phyloP scores from a whole-genome alignment of 2,329 filamentous ascomycete species.

The Rhynchosporium graminicola region DNA sequence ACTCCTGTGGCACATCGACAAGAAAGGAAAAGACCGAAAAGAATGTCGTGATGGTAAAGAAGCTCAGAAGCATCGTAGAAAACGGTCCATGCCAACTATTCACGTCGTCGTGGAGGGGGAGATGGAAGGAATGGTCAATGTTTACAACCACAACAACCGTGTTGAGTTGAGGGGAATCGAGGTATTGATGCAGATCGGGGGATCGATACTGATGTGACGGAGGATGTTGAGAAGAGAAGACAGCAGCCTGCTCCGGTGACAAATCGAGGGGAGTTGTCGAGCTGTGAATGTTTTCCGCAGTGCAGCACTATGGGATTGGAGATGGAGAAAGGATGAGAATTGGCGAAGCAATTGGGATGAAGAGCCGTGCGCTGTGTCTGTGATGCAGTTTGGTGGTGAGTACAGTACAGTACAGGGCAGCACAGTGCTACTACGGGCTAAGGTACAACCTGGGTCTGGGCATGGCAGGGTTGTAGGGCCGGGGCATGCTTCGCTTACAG shows the following conservation, averaged over 20 bases:
- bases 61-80: constrained; percentile 37
- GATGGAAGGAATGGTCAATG: constrained; percentile 10
- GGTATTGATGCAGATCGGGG: constrained; percentile 6
- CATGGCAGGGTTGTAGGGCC: background rate
- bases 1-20: constrained; percentile 26
- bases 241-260: constrained; percentile 6
- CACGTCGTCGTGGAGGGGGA: constrained; percentile 20
- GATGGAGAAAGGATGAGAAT: constrained; percentile 11
- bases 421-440: background rate
- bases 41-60: constrained; percentile 28
- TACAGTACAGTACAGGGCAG: constrained; percentile 7
- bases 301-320: constrained; percentile 10
- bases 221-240: background rate
- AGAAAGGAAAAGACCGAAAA: constrained; percentile 31
- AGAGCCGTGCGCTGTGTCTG: constrained; percentile 1
- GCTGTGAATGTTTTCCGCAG: constrained; percentile 7
- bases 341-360: background rate
- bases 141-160: constrained; percentile 7
- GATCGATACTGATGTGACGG: background rate
- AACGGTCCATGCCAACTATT: constrained; percentile 33
- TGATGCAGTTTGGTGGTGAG: background rate
- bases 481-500: background rate
- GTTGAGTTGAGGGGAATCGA: constrained; percentile 1
- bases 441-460: background rate
- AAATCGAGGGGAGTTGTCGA: constrained; percentile 1